A percentile compares a stretch with the other conserved stretches of the same genome.
phyloP scores from a whole-genome alignment of 2,329 filamentous ascomycete genomes.

The Ophiostoma sp. region DNA sequence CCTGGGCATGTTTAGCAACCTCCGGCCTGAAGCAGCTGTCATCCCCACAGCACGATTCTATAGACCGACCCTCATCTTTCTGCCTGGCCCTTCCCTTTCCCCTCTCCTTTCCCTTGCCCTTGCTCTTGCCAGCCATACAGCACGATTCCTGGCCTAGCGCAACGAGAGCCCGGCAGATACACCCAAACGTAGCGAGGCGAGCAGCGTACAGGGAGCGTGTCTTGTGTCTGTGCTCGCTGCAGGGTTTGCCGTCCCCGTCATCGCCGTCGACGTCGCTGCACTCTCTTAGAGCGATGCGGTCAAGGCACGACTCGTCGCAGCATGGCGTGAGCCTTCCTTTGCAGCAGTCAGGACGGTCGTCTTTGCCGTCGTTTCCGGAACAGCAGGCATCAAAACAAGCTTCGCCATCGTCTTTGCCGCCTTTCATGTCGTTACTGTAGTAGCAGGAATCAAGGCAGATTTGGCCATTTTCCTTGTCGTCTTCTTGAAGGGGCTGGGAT shows the following conservation, averaged over 20 bases:
- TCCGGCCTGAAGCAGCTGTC: neutral
- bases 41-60: neutral
- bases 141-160: neutral
- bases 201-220: neutral
- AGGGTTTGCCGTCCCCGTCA: neutral
- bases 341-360: neutral
- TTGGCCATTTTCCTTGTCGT: too few relatives aligned
- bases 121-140: neutral
- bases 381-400: neutral
- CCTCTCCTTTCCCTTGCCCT: neutral
- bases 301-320: slow-evolving; percentile 4
- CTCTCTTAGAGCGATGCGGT: neutral
- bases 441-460: neutral
- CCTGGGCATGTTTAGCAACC: neutral
- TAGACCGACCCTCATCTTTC: neutral
- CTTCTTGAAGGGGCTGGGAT: neutral
- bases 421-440: neutral
- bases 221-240: neutral
- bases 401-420: too few relatives aligned
- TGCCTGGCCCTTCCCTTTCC: neutral
- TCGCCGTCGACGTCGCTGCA: neutral
- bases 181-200: neutral
- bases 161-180: neutral
- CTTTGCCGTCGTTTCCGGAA: neutral
- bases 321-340: neutral